Evolutionary conservation across 768 basidiomycete species (phyloP), one percentile per base, ranked within the genome.

Genomic region (Boletus sensibilis): DNA sequence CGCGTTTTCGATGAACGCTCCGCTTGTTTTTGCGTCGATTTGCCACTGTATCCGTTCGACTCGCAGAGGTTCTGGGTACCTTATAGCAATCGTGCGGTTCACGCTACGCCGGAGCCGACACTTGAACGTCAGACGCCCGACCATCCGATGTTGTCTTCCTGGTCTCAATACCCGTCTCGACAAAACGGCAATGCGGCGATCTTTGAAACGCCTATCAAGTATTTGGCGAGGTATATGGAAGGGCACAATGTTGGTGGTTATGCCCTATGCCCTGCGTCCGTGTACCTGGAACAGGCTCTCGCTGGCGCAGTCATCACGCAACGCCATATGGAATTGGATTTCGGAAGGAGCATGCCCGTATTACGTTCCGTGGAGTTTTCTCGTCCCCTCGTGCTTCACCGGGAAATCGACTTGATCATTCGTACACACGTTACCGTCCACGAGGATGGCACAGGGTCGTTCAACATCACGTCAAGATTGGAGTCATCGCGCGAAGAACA

Each of bases 21-120:
- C 0, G 53, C 73, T 9, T 68, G 72, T 10, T 68, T 72, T 4
- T 81, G 81, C 57, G 61, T 79, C n/a, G 78, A 77, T 55, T 68
- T 89, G 12, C 88, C 88, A 0, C 72, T 78, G 4, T 90, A 90
- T 66, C 86, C 87, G 1, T 87, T 88, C 60, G 72, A 78, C 11
- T 72, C 72, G 44, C 73, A 76, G 4, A 78, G 73, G 23, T 88
- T 83, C 65, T 88, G 85, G 86, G 76, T 84, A 2, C 66, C 71
- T 0, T 85, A 73, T 64, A 60, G 68, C 35, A 79, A 79, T 10
- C 57, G 41, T 23, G n/a, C 33, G 0, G 7, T 21, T 33, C 31
- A 21, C 11, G 40, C 27, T 23, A 11, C 44, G 9, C 4, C 50
- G 29, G 64, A 59, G 27, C 33, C 51, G n/a, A 39, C 55, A 2